Evolutionary conservation across 2,329 filamentous ascomycete species (phyloP).

Genomic region (Trichophyton verrucosum): DNA sequence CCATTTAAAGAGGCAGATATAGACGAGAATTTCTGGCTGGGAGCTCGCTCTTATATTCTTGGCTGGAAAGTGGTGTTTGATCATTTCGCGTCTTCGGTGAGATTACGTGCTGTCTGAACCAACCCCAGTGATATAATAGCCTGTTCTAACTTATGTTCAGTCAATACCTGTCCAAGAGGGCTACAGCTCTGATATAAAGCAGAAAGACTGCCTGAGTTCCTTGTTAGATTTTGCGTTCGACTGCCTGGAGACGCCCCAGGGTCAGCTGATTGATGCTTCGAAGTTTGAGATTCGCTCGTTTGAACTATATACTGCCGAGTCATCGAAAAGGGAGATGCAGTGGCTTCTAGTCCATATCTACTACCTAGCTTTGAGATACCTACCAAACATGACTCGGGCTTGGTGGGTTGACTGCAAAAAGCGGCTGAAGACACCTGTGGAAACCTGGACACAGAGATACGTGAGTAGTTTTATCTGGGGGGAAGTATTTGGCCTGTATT

Average conservation of each 20-base stretch:
- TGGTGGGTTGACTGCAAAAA: slow-evolving; percentile 79
- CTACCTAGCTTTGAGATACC: slow-evolving; percentile 64
- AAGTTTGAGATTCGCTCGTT: slow-evolving; percentile 60
- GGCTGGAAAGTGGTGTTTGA: slow-evolving; percentile 88
- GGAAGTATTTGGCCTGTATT: neutral
- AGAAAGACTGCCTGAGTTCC: slow-evolving; percentile 53
- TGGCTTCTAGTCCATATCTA: slow-evolving; percentile 78
- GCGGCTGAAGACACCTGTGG: slow-evolving; percentile 65
- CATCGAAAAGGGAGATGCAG: slow-evolving; percentile 60
- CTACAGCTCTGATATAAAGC: slow-evolving; percentile 68
- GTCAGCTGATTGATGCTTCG: slow-evolving; percentile 55
- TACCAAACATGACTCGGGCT: slow-evolving; percentile 63
- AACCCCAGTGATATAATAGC: too few species aligned
- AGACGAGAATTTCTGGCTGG: slow-evolving; percentile 51
- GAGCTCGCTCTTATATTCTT: slow-evolving; percentile 67
- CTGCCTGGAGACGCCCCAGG: slow-evolving; percentile 65
- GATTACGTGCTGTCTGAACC: slow-evolving; percentile 8
- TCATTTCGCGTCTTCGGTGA: slow-evolving; percentile 57
- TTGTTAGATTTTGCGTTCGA: slow-evolving; percentile 73
- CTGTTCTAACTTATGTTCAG: slow-evolving; percentile 18
- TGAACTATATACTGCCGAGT: slow-evolving; percentile 47
- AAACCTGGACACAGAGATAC: slow-evolving; percentile 73
- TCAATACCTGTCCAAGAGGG: slow-evolving; percentile 72
- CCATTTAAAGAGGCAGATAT: slow-evolving; percentile 53
- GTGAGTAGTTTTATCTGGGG: slow-evolving; percentile 44